phyloP scores from a whole-genome alignment of 352 stramenopile genomes.

The Globisporangium iwayamae region DNA sequence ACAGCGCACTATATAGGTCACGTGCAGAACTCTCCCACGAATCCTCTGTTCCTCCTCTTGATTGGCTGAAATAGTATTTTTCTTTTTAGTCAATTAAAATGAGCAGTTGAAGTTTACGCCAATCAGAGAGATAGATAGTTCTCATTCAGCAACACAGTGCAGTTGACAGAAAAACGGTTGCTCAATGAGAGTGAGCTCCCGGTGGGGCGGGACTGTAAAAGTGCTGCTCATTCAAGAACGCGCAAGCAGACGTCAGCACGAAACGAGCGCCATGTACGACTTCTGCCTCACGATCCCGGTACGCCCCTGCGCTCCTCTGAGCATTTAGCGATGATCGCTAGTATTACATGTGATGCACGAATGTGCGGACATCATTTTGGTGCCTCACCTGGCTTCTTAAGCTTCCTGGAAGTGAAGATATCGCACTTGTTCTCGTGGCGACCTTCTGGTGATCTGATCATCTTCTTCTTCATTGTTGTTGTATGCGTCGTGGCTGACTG shows the following conservation, averaged over 20 bases:
- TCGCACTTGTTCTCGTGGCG: background rate
- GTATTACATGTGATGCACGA: background rate
- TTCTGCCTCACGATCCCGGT: constrained; percentile 86
- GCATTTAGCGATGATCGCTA: background rate
- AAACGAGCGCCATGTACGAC: constrained; percentile 63
- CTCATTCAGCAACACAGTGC: background rate
- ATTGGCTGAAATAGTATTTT: background rate
- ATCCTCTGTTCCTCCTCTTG: background rate
- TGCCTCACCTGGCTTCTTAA: constrained; percentile 2
- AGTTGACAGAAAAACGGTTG: background rate
- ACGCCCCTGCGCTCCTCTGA: constrained; percentile 20
- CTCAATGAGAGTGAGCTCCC: background rate
- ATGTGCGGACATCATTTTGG: background rate
- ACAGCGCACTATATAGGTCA: background rate
- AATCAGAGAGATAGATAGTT: background rate
- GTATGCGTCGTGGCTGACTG: background rate
- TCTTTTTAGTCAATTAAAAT: background rate
- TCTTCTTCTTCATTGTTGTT: background rate
- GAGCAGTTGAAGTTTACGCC: background rate
- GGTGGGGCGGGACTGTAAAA: background rate
- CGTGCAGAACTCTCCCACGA: background rate
- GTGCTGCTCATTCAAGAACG: background rate
- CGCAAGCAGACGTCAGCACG: background rate
- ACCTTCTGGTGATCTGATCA: background rate
- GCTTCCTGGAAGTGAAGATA: constrained; percentile 1